Evolutionary conservation across 192 early-diverging fungal species (phyloP).

Genomic region (Coemansia sp.): DNA sequence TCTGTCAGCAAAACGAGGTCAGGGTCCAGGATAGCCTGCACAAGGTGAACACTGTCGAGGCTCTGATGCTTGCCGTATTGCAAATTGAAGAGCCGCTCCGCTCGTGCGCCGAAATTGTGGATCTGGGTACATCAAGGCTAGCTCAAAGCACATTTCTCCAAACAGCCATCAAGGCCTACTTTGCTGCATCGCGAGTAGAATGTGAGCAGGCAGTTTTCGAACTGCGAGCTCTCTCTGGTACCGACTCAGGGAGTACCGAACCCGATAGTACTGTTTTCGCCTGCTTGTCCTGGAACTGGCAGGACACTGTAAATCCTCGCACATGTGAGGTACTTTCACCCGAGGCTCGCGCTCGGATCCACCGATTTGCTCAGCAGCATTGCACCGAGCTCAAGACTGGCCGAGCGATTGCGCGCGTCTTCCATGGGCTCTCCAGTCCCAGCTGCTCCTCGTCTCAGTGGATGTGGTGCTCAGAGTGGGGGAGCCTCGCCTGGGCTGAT

Average conservation of each 20-base stretch:
- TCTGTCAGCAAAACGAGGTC: constrained; percentile 25
- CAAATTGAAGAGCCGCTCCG: not conserved
- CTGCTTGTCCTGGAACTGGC: not conserved
- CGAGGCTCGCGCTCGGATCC: constrained; percentile 9
- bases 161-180: constrained; percentile 27
- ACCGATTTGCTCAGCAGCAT: constrained; percentile 36
- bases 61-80: constrained; percentile 19
- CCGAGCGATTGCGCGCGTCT: constrained; percentile 38
- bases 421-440: constrained; percentile 47
- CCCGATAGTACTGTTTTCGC: not conserved
- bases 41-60: constrained; percentile 20
- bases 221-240: not conserved
- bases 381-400: constrained; percentile 22
- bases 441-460: constrained; percentile 36
- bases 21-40: constrained; percentile 23
- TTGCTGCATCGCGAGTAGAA: constrained; percentile 16
- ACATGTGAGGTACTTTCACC: not conserved
- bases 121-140: not conserved
- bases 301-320: not conserved
- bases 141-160: constrained; percentile 24
- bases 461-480: constrained; percentile 50
- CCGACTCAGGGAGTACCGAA: not conserved
- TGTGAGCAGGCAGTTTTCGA: not conserved
- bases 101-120: not conserved
- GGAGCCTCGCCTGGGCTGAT: constrained; percentile 30